Base-by-base conservation (phyloP, 1,139 yeast species). In the Saccharomyces uvarum region DNA sequence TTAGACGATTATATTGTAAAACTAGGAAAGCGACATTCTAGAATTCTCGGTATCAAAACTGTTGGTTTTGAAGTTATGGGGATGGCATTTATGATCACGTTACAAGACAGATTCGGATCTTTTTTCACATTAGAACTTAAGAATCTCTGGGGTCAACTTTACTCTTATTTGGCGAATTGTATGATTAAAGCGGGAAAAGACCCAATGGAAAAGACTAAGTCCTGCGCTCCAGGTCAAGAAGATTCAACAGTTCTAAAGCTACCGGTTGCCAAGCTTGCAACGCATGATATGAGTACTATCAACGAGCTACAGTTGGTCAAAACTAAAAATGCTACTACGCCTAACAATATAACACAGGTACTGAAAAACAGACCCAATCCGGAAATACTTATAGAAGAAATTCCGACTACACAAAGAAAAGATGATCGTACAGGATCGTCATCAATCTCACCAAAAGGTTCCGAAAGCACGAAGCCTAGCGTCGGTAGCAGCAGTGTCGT, bases 51-150 rank as follows among this genome's bases (percentile, higher is more conserved):
- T 13, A 85, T 87, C 51, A 90, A 85, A 60, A 82, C 88, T 0
- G 77, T 78, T 7, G 85, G 84, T 67, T 88, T 84, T 65, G 88
- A 86, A 67, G 71, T 84, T 49, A 85, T 88, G 85, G 96, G 96
- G 1, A 82, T 82, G 58, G 95, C 95, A 0, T 74, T 88, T 53
- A 75, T 88, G 56, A 80, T 80, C 61, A 88, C 96, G 0, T 82
- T 88, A 63, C 80, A 81, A 62, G 93, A 87, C 68, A 72, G 95
- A 62, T 84, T 77, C 52, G 79, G 80, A 6, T 70, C 71, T 13
- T 70, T 71, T 47, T 77, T 80, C 53, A 74, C 82, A 38, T 64
- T 77, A 13, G 81, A 78, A 57, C 69, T 79, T 42, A 80, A 75
- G 56, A 78, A 83, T 57, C 81, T 86, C 54, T 88, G 96, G 96